Evolutionary conservation across 2,329 filamentous ascomycete genomes (phyloP).

Genomic region (Metarhizium anisopliae): DNA sequence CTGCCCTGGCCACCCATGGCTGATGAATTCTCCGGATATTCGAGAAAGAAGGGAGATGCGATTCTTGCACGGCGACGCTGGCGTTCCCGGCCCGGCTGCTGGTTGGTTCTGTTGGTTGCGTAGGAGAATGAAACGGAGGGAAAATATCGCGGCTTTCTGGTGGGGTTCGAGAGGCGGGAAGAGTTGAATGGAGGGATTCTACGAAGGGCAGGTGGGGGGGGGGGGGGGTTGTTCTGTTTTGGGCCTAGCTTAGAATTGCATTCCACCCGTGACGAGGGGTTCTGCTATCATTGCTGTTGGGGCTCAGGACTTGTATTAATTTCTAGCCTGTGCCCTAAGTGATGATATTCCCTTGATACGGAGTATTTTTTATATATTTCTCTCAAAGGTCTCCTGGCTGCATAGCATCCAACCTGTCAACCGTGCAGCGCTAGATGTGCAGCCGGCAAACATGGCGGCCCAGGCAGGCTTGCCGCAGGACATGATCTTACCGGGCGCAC

Average conservation of each 20-base stretch:
- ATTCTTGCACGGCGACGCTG: not conserved
- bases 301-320: too few species aligned
- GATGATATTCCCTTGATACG: too few species aligned
- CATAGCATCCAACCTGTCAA: too few species aligned
- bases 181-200: not conserved
- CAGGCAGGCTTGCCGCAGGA: too few species aligned
- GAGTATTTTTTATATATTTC: too few species aligned
- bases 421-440: too few species aligned
- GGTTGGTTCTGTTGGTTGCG: not conserved
- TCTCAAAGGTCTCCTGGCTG: too few species aligned
- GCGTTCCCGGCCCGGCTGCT: not conserved
- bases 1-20: constrained; percentile 30
- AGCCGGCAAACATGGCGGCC: too few species aligned
- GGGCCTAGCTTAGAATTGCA: not conserved
- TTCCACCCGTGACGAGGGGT: too few species aligned
- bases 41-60: not conserved
- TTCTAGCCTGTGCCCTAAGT: too few species aligned
- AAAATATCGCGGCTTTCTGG: not conserved
- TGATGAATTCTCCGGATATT: not conserved
- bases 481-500: too few species aligned
- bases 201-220: not conserved
- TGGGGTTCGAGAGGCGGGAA: not conserved
- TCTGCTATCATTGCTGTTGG: too few species aligned
- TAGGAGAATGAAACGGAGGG: not conserved
- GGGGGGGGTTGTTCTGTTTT: constrained; percentile 2